Conservation (phyloP, 202 grass and related monocot species). For the Carex arenaria region DNA sequence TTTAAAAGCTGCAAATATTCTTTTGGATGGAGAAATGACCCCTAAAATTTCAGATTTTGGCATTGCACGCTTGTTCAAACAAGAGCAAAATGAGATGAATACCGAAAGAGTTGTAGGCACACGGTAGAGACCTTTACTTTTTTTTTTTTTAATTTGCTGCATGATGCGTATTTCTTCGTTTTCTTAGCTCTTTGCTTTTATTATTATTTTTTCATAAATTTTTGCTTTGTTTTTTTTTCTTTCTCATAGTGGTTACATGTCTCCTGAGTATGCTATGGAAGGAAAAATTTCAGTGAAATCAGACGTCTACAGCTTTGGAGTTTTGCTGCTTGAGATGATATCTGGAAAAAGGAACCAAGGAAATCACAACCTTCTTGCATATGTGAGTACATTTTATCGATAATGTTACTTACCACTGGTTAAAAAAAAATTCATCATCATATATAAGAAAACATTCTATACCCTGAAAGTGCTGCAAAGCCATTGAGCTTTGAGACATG, state of each 20-base stretch:
- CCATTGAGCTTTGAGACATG: neutral
- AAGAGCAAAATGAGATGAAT: conserved; percentile 24
- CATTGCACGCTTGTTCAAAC: conserved; percentile 33
- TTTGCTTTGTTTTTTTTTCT: neutral
- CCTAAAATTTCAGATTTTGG: conserved; percentile 77
- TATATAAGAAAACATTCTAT: too few species aligned
- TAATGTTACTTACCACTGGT: too few species aligned
- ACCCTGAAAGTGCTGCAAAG: neutral
- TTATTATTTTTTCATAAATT: neutral
- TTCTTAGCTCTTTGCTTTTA: neutral
- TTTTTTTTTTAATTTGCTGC: neutral
- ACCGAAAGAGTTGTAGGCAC: conserved; percentile 51
- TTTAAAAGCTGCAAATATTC: conserved; percentile 61
- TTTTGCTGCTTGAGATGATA: conserved; percentile 46
- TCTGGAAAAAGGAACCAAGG: conserved; percentile 41
- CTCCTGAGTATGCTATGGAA: conserved; percentile 40
- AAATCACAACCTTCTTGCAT: conserved; percentile 39
- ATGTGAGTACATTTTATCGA: conserved; percentile 40
- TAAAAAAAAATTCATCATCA: too few species aligned
- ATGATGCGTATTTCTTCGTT: neutral
- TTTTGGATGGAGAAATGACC: conserved; percentile 50
- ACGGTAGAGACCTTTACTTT: conserved; percentile 20
- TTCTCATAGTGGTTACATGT: conserved; percentile 20
- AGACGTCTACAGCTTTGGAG: conserved; percentile 58
- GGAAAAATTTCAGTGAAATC: conserved; percentile 52